Evolutionary conservation across 1,284 basidiomycete species (phyloP).

Genomic region (Cutaneotrichosporon arboriforme): DNA sequence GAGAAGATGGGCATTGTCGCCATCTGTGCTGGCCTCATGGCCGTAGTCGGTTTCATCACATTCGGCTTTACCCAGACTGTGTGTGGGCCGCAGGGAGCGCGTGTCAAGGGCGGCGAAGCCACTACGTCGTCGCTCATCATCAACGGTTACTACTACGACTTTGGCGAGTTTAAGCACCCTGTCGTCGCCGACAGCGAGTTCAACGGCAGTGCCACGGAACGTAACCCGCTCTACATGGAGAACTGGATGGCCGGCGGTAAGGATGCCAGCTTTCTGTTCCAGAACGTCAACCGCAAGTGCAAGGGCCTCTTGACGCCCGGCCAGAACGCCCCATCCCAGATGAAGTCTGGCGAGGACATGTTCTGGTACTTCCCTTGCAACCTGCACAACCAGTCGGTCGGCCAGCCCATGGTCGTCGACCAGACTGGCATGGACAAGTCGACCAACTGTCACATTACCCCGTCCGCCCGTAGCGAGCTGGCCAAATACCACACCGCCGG

Average conservation of each 20-base stretch:
- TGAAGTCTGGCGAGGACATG: constrained; percentile 47
- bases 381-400: constrained; percentile 60
- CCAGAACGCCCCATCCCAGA: constrained; percentile 57
- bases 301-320: constrained; percentile 63
- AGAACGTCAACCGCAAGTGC: constrained; percentile 81
- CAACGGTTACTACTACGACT: constrained; percentile 88
- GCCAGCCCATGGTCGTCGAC: constrained; percentile 61
- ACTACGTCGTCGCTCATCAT: constrained; percentile 80
- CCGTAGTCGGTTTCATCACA: constrained; percentile 90
- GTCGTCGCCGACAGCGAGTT: constrained; percentile 57
- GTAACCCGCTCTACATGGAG: constrained; percentile 74
- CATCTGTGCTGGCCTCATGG: constrained; percentile 78
- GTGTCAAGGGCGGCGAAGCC: constrained; percentile 72
- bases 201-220: constrained; percentile 56
- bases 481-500: constrained; percentile 54
- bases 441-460: constrained; percentile 68
- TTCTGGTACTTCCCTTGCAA: constrained; percentile 96
- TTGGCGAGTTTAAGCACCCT: constrained; percentile 79
- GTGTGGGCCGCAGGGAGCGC: constrained; percentile 71
- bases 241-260: constrained; percentile 72
- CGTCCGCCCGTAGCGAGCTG: constrained; percentile 56
- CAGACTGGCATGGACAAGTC: constrained; percentile 59
- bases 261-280: constrained; percentile 91
- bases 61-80: constrained; percentile 98
- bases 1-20: constrained; percentile 94